Percentiles rank a stretch among this genome's conserved stretches.
phyloP scores from a whole-genome alignment of 2,329 filamentous ascomycete genomes.

The Hymenoscyphus fructigenus region DNA sequence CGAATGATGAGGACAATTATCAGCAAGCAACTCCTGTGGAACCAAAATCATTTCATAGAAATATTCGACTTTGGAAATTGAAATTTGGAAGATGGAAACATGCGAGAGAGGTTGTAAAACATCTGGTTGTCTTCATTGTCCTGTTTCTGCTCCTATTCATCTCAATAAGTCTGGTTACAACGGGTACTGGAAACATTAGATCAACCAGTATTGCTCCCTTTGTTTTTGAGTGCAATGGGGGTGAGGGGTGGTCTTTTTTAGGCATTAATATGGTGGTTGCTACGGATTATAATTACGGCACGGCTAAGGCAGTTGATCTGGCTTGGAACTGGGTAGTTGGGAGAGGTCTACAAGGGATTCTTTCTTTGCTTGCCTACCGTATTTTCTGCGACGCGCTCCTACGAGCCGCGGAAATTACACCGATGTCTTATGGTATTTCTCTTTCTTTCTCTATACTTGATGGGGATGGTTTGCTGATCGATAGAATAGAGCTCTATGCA shows the following conservation, averaged over 20 bases:
- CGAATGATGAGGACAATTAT: not conserved
- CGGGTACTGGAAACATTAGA: not conserved
- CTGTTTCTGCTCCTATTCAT: slow-evolving; percentile 10
- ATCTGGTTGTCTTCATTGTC: slow-evolving; percentile 13
- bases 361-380: slow-evolving; percentile 17
- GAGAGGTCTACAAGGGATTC: slow-evolving; percentile 17
- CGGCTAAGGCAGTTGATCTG: slow-evolving; percentile 21
- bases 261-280: slow-evolving; percentile 19
- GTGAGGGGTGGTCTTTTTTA: slow-evolving; percentile 13
- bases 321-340: slow-evolving; percentile 23
- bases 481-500: slow-evolving; percentile 16
- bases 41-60: not conserved
- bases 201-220: not conserved
- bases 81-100: slow-evolving; percentile 14
- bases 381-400: slow-evolving; percentile 22
- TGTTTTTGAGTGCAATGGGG: slow-evolving; percentile 10
- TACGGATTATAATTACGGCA: slow-evolving; percentile 11
- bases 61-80: slow-evolving; percentile 7
- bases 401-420: slow-evolving; percentile 14
- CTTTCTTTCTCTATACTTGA: not conserved
- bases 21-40: not conserved
- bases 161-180: slow-evolving; percentile 3
- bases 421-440: slow-evolving; percentile 13
- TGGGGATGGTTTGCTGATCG: not conserved
- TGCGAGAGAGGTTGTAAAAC: slow-evolving; percentile 10